phyloP scores from a whole-genome alignment of 495 filamentous ascomycete species.

The Bathelium albidoporum region DNA sequence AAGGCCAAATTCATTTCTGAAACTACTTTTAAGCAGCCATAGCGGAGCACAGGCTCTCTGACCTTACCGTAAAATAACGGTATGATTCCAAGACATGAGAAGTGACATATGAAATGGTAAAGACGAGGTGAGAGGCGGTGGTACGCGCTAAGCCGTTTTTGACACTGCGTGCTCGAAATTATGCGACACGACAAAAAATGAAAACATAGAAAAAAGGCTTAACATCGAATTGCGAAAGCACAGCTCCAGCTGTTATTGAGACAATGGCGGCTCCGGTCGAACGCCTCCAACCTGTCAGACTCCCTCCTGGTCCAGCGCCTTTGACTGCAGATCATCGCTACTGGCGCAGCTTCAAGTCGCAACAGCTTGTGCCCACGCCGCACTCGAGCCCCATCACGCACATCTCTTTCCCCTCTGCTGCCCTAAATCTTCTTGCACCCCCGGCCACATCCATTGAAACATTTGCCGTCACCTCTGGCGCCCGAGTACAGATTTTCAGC shows the following conservation, averaged over 20 bases:
- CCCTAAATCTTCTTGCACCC: slow-evolving; percentile 38
- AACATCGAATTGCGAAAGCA: too few relatives aligned
- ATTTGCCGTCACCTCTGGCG: slow-evolving; percentile 86
- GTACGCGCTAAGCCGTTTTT: background rate
- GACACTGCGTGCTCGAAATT: background rate
- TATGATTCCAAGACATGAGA: too few relatives aligned
- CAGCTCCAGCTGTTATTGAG: background rate
- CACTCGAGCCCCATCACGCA: slow-evolving; percentile 75
- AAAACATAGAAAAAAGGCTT: too few relatives aligned
- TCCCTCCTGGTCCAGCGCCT: slow-evolving; percentile 60
- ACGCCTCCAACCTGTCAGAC: slow-evolving; percentile 71
- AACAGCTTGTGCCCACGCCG: slow-evolving; percentile 73
- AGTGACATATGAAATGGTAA: background rate
- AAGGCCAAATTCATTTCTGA: too few relatives aligned
- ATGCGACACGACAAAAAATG: too few relatives aligned
- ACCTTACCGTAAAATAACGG: too few relatives aligned
- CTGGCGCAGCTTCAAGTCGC: slow-evolving; percentile 87
- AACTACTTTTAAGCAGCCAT: too few relatives aligned
- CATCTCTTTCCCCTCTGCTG: slow-evolving; percentile 65
- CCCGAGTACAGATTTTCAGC: slow-evolving; percentile 85
- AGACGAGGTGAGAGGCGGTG: background rate
- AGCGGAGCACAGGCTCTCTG: too few relatives aligned
- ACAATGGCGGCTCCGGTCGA: slow-evolving; percentile 82
- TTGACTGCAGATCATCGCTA: slow-evolving; percentile 85
- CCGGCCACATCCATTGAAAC: slow-evolving; percentile 47